These are phyloP conservation scores for Paracamarosporium sp. DNA, from an alignment of 2,329 filamentous ascomycete species.

Conservation along the genomic window DNA sequence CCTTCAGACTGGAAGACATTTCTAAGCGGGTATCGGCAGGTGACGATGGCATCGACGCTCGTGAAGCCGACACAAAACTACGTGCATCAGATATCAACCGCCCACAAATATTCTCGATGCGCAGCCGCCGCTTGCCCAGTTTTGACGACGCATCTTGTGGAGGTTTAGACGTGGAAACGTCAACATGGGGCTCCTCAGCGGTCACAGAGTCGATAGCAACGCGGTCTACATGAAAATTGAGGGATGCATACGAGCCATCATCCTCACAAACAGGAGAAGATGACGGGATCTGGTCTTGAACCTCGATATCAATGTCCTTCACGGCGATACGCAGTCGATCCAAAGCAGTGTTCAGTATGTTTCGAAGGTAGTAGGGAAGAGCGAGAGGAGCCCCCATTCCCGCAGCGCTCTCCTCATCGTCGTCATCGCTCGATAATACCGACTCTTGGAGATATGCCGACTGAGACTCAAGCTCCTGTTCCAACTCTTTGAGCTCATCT, in stretches of 20 bases:
- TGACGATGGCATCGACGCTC: conserved; percentile 65
- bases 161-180: conserved; percentile 22
- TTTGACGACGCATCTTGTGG: conserved; percentile 51
- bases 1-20: conserved; percentile 24
- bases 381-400: conserved; percentile 76
- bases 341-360: conserved; percentile 75
- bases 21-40: conserved; percentile 60
- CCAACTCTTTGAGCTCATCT: conserved; percentile 70
- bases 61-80: conserved; percentile 66
- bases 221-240: conserved; percentile 69
- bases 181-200: conserved; percentile 29
- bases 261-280: conserved; percentile 60
- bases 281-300: conserved; percentile 61
- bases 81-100: conserved; percentile 72
- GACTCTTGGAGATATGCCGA: conserved; percentile 69
- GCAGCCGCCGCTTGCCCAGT: conserved; percentile 70
- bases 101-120: conserved; percentile 68
- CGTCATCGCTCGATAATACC: conserved; percentile 64
- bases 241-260: conserved; percentile 62
- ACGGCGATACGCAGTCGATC: conserved; percentile 74
- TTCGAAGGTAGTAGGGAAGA: conserved; percentile 73
- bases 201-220: conserved; percentile 71
- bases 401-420: conserved; percentile 65
- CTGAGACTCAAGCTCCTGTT: conserved; percentile 71
- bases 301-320: conserved; percentile 68